phyloP scores from a whole-genome alignment of 306 rosid species.

The Gynostemma pentaphyllum region DNA sequence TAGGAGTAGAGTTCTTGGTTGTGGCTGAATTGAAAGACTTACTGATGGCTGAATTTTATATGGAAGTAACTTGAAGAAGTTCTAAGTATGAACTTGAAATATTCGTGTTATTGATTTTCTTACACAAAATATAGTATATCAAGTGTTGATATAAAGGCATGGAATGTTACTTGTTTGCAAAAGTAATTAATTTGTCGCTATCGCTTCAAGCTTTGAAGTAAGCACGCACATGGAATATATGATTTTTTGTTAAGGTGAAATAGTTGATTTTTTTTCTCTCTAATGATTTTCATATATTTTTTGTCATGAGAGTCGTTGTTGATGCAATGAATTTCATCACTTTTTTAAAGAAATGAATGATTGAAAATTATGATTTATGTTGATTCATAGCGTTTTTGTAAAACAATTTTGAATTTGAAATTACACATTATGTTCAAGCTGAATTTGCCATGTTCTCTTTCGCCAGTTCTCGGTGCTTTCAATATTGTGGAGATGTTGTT shows the following conservation, averaged over 20 bases:
- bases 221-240: neutral
- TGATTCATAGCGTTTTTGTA: neutral
- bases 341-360: neutral
- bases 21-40: neutral
- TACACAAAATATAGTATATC: neutral
- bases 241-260: neutral
- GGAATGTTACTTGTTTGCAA: neutral
- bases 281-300: neutral
- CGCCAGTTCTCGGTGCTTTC: constrained; percentile 61
- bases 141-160: neutral
- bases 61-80: neutral
- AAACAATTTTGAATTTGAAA: neutral
- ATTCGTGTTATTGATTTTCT: neutral
- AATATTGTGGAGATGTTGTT: constrained; percentile 80
- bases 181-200: neutral
- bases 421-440: neutral
- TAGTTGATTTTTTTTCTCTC: neutral
- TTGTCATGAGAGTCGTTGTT: neutral
- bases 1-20: neutral
- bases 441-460: neutral
- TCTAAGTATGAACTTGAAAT: neutral
- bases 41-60: neutral
- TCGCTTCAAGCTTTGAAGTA: neutral
- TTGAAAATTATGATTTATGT: neutral
- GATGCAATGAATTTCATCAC: neutral